These are phyloP conservation scores for Mediolabrus comicus DNA, from an alignment of 108 stramenopile species.

Conservation along the genomic window DNA sequence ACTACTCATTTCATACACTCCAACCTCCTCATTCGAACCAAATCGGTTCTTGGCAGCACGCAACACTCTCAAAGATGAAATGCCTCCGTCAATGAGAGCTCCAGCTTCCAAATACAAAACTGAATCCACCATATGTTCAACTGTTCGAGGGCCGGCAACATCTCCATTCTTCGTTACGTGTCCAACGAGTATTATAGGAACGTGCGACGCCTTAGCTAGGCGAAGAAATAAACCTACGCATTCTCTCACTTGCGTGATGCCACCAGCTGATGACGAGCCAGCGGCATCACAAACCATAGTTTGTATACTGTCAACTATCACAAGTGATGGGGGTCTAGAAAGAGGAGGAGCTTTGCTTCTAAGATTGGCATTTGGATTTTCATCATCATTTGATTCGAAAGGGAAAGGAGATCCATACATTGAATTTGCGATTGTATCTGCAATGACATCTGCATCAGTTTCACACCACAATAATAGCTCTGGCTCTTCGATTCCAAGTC, in stretches of 20 bases:
- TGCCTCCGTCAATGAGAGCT: constrained; percentile 27
- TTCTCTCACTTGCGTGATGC: constrained; percentile 88
- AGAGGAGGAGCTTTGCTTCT: constrained; percentile 10
- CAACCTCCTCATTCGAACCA: constrained; percentile 83
- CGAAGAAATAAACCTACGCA: constrained; percentile 82
- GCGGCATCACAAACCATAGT: constrained; percentile 84
- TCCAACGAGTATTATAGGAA: constrained; percentile 89
- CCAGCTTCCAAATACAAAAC: constrained; percentile 90
- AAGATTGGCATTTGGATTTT: neutral
- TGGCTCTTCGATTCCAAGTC: constrained; percentile 62
- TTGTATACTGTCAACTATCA: constrained; percentile 94
- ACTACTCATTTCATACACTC: constrained; percentile 84
- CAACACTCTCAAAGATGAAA: constrained; percentile 61
- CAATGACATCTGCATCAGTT: constrained; percentile 67
- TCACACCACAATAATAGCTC: constrained; percentile 68
- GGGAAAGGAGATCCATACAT: constrained; percentile 8
- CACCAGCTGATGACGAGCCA: constrained; percentile 68
- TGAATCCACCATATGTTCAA: constrained; percentile 97
- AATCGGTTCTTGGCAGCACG: constrained; percentile 92
- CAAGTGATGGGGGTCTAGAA: constrained; percentile 60
- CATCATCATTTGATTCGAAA: neutral
- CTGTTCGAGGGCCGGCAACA: constrained; percentile 92
- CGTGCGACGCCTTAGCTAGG: constrained; percentile 86
- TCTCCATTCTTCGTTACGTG: constrained; percentile 94
- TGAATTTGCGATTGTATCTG: constrained; percentile 53